Base-by-base conservation (phyloP, 768 basidiomycete genomes). In the Mycena vulgaris region DNA sequence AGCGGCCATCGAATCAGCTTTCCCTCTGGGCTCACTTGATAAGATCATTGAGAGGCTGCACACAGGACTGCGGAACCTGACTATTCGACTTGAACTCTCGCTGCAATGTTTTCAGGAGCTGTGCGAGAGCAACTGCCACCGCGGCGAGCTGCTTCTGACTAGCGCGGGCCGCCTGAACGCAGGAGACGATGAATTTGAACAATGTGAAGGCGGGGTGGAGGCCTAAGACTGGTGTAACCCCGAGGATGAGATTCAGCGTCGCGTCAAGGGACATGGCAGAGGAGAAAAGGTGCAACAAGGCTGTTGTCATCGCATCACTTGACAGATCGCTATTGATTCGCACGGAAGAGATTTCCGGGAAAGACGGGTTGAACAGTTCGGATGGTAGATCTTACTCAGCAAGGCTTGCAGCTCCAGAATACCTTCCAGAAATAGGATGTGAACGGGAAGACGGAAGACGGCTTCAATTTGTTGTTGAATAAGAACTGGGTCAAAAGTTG, bases 101-200 rank as follows among this genome's bases (percentile, higher is more conserved):
- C 51, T 63, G 62, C n/a, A 63, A 53, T 63, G 62, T 63, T 37
- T 7, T 37, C 39, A 63, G 40, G 23, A 63, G 62, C 39, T 63
- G 51, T 47, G 21, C 47, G 28, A 37, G 3, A 23, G 60, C 60
- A 61, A 23, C 25, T 49, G 60, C 47, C 1, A 61, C 33, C 7
- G 5, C 60, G 17, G 17, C 16, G 47, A 61, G 47, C 23, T 61
- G 60, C 25, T 61, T 28, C 48, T 61, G 5, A 17, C 60, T 61
- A 5, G 60, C 25, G 13, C 60, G 31, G 31, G 19, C 31, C 3
- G 60, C 31, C 2, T 61, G 28, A 7, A 61, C 39, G 31, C 14
- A 61, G 9, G 28, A 31, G 60, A 48, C 21, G 16, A 61, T 61
- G 60, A 61, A 61, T 49, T 23, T 49, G 60, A 61, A 61, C n/a